These are phyloP conservation scores for Udeniomyces megalosporus DNA, from an alignment of 768 basidiomycete species.

Conservation along the genomic window DNA sequence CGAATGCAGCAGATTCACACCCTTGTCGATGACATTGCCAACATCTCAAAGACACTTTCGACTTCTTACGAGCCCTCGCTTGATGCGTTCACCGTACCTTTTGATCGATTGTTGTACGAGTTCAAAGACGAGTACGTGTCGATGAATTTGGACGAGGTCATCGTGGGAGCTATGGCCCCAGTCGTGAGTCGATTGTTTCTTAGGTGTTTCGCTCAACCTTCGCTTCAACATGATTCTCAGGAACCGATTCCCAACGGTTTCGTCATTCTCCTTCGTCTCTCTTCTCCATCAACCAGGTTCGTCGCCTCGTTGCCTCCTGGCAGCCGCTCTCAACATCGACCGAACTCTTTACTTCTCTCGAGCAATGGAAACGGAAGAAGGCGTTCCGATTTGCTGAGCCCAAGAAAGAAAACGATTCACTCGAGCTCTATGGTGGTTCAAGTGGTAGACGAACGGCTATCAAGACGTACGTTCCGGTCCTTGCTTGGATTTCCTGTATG, in stretches of 20 bases:
- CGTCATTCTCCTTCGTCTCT: not conserved
- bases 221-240: not conserved
- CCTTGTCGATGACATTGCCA: constrained; percentile 53
- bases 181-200: constrained; percentile 33
- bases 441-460: constrained; percentile 18
- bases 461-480: no score
- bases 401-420: constrained; percentile 29
- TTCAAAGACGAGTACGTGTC: constrained; percentile 57
- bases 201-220: not conserved
- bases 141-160: constrained; percentile 73
- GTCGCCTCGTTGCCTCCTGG: constrained; percentile 61
- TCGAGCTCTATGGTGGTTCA: constrained; percentile 43
- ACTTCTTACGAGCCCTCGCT: constrained; percentile 52
- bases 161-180: constrained; percentile 81
- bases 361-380: constrained; percentile 26
- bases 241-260: not conserved
- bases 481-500: no score
- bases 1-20: constrained; percentile 61
- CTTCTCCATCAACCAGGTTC: constrained; percentile 35
- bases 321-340: constrained; percentile 44
- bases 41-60: constrained; percentile 38
- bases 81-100: constrained; percentile 52
- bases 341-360: constrained; percentile 14
- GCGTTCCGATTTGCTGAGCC: constrained; percentile 24
- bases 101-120: constrained; percentile 54